phyloP scores from a whole-genome alignment of 2,329 filamentous ascomycete genomes.

The Arthrobotrys sinensis region DNA sequence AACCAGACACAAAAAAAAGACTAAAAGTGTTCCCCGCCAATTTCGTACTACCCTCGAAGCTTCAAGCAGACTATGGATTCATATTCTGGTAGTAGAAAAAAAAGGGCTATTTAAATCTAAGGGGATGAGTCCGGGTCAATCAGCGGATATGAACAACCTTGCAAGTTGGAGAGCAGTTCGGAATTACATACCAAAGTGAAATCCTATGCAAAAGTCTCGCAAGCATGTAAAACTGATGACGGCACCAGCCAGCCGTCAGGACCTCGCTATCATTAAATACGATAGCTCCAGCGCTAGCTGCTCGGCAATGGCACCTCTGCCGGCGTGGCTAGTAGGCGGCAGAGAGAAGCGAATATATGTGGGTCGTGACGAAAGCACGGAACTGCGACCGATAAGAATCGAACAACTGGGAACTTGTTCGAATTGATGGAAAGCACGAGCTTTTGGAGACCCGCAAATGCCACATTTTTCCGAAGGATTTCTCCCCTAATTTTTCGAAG shows the following conservation, averaged over 20 bases:
- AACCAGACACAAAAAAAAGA: background rate
- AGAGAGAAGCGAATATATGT: conserved; percentile 23
- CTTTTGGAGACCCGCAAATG: conserved; percentile 10
- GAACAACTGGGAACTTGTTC: conserved; percentile 6
- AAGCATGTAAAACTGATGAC: conserved; percentile 14
- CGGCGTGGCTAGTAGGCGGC: background rate
- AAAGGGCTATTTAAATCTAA: background rate
- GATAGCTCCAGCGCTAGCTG: conserved; percentile 25
- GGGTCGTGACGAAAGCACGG: conserved; percentile 33
- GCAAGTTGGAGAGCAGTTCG: conserved; percentile 45
- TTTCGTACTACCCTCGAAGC: conserved; percentile 32
- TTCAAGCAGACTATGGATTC: conserved; percentile 22
- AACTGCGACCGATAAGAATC: conserved; percentile 8
- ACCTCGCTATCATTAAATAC: conserved; percentile 29
- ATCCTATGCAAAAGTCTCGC: conserved; percentile 26
- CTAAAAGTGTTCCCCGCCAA: conserved; percentile 9
- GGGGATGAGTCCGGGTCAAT: conserved; percentile 9
- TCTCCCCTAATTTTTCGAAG: conserved; percentile 25
- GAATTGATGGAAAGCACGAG: conserved; percentile 23
- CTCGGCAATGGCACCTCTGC: conserved; percentile 35
- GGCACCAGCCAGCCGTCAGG: conserved; percentile 23
- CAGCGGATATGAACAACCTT: conserved; percentile 32
- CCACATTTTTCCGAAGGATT: conserved; percentile 34
- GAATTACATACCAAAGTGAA: conserved; percentile 50
- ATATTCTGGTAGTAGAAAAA: conserved; percentile 37